Evolutionary conservation across 129 eudicot genomes (phyloP).

Genomic region (carrot (Daucus carota)): DNA sequence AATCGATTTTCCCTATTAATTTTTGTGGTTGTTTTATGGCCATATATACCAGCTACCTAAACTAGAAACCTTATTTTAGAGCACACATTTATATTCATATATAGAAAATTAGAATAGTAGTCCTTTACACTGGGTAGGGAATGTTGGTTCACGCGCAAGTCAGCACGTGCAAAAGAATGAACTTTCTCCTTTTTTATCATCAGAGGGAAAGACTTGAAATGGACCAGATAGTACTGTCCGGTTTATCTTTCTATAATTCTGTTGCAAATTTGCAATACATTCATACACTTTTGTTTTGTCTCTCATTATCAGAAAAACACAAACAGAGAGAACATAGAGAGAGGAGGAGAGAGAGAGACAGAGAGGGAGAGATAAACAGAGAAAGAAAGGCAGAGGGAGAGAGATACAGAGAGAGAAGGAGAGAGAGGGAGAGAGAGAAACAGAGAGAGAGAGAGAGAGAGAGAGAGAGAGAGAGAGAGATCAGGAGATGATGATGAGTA

Average conservation of each 20-base stretch:
- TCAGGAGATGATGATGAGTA: neutral
- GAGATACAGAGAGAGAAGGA: neutral
- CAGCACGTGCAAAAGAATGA: neutral
- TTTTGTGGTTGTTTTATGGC: neutral
- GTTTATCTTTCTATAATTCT: neutral
- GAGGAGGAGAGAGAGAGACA: neutral
- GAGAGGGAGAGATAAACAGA: neutral
- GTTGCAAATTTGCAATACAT: neutral
- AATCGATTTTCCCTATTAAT: too few relatives aligned
- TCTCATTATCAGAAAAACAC: neutral
- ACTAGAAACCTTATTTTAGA: neutral
- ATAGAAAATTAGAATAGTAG: neutral
- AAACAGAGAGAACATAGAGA: neutral
- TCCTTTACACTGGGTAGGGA: neutral
- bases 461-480: too few relatives aligned
- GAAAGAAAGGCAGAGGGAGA: neutral
- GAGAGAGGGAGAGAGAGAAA: neutral
- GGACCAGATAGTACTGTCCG: neutral
- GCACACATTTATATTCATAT: neutral
- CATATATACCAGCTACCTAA: neutral
- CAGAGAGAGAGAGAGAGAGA: neutral
- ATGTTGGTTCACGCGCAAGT: slow-evolving; percentile 7
- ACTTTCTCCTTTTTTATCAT: neutral
- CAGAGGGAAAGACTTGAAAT: neutral
- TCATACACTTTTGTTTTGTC: slow-evolving; percentile 1